Evolutionary conservation across 2,329 filamentous ascomycete species (phyloP), one percentile per base, ranked within the genome.

Genomic region (Dryadomyces sulphureus): DNA sequence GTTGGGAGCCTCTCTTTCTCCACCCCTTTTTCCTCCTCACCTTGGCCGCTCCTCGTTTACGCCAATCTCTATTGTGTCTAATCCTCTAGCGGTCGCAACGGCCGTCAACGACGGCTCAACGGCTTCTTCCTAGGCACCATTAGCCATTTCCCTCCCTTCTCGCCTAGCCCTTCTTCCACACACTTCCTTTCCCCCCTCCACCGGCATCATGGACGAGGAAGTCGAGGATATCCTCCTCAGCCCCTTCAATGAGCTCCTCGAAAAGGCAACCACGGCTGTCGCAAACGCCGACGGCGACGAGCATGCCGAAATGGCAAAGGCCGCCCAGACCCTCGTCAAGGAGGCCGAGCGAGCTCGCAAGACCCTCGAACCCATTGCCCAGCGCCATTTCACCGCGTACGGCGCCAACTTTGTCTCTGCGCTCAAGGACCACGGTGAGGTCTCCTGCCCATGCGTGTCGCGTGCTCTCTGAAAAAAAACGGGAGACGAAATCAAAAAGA

Each of bases 351-450:
- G 62, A 2, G 60, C 62, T 2, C 41, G 61, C 48, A 69, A 69
- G 55, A 65, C 60, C 45, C 65, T 77, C 38, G 69, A 73, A 52
- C 70, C 70, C 32, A 56, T 73, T 12, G 75, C 70, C 55, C 63
- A 60, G 49, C 69, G 67, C 45, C 62, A 68, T 41, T 56, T 67
- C 38, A 65, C 68, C 7, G 67, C 73, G 34, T 75, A 71, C 45
- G 68, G 69, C 5, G 51, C 57, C 21, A 66, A 62, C 49, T 77
- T 77, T 51, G 56, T 72, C 19, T 60, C 68, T 49, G 67, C 68
- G 6, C 61, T 77, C 22, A 72, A 70, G 50, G 72, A 73, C 45
- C 69, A 74, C 50, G 69, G 73, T 76, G 60, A 54, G 25, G 32
- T 16, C 16, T 19, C 30, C n/a, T n/a, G n/a, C n/a, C n/a, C n/a